Evolutionary conservation across 352 stramenopile genomes (phyloP), one percentile per base, ranked within the genome.

Genomic region (Globisporangium cederbergense): DNA sequence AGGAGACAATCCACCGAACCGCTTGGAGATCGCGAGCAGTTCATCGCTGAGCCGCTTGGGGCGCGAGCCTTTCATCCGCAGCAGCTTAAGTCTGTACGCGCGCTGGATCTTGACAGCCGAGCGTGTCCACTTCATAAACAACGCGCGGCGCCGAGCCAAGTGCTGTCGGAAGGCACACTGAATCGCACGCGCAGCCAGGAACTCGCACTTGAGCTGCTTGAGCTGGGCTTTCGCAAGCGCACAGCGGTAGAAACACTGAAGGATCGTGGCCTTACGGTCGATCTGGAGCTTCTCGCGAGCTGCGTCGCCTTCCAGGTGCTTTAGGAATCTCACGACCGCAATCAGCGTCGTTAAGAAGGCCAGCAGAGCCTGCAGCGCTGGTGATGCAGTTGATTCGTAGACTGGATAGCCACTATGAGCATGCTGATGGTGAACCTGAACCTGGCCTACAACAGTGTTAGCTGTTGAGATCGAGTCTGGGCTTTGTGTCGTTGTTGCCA

Each of bases 101-200:
- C 71, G 73, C 45, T 94, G 83, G 2, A 94, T 61, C 42, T 60
- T 77, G 28, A 76, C 58, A 0, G 83, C 78, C 8, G 85, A 77
- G n/a, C 66, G 73, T 7, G 64, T 78, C 74, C 76, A 86, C 30
- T 72, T 75, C 42, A 82, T 66, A 34, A 87, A 89, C 2, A 83
- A 67, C 2, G 70, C 20, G 13, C 59, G 70, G 14, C 81, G 77
- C 16, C 81, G 77, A 3, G 85, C 85, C 52, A 94, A 75, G 51
- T 83, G 71, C 53, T 91, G 83, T 0, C 85, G 81, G 20, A 82
- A 90, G 1, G 75, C 77, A 60, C 85, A 92, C 64, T 94, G 83
- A 53, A 94, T 86, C 4, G 57, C 46, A 6, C 86, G 34, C 0
- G 81, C 77, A 0, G 78, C 74, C 1, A 53, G 32, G 40, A 72